These are phyloP conservation scores for Cryptosporidium andersoni DNA, from an alignment of 169 alveolate species.

Conservation along the genomic window DNA sequence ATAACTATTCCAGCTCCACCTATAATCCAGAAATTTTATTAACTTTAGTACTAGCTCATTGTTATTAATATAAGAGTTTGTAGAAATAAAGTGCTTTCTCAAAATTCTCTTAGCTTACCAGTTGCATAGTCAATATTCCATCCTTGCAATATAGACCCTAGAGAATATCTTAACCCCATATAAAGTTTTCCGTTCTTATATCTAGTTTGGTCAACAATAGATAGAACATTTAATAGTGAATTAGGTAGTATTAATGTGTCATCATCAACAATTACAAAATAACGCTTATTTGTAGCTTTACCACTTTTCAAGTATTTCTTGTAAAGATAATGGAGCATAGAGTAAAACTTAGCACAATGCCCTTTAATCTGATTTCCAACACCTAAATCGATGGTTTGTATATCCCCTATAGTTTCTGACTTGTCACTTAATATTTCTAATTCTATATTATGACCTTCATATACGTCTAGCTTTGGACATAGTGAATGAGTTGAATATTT, in stretches of 20 bases:
- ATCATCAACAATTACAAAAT: conserved; percentile 58
- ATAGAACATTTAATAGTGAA: conserved; percentile 28
- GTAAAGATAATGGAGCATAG: conserved; percentile 30
- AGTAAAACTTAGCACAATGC: conserved; percentile 38
- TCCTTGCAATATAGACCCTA: conserved; percentile 50
- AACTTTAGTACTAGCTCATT: background rate
- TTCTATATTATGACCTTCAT: background rate
- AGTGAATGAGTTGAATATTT: conserved; percentile 2
- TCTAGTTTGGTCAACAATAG: background rate
- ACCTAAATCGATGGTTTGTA: conserved; percentile 10
- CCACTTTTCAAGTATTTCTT: conserved; percentile 12
- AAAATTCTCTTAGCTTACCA: conserved; percentile 5
- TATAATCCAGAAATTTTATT: background rate
- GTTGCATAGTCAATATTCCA: conserved; percentile 61
- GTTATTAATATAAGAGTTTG: background rate
- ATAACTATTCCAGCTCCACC: conserved; percentile 64
- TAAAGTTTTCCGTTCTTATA: background rate
- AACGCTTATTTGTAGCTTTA: background rate
- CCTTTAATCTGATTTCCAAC: conserved; percentile 48
- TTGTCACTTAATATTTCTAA: conserved; percentile 30
- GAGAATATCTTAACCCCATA: conserved; percentile 64
- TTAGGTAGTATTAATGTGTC: conserved; percentile 43
- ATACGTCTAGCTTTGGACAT: background rate
- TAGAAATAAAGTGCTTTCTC: background rate
- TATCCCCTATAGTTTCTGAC: background rate